Evolutionary conservation across 139 green algal species (phyloP).

Genomic region (Picochlorum sp.): DNA sequence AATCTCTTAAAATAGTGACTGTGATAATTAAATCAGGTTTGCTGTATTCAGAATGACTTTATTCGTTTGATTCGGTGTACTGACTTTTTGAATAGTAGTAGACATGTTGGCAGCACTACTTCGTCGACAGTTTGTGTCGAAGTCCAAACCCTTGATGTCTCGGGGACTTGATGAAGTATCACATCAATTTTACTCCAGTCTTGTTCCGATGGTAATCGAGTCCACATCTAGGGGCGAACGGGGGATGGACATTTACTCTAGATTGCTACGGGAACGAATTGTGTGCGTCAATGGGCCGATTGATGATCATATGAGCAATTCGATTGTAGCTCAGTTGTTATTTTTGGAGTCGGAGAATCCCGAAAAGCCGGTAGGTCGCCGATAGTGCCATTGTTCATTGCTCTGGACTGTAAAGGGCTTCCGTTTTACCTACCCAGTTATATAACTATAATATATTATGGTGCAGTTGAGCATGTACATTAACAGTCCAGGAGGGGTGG

Average conservation of each 20-base stretch:
- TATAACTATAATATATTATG: background rate
- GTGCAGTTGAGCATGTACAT: slow-evolving; percentile 94
- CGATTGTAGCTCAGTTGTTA: slow-evolving; percentile 84
- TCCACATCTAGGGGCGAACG: slow-evolving; percentile 41
- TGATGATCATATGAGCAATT: slow-evolving; percentile 64
- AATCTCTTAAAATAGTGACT: too few relatives aligned
- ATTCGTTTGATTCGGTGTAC: too few relatives aligned
- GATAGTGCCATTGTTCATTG: too few relatives aligned
- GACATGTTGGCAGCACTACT: too few relatives aligned
- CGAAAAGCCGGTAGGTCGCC: slow-evolving; percentile 62
- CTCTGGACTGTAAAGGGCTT: background rate
- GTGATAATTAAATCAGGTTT: too few relatives aligned
- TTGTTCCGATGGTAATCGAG: slow-evolving; percentile 63
- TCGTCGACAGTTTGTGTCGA: too few relatives aligned
- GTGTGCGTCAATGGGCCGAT: slow-evolving; percentile 72
- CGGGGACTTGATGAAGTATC: too few relatives aligned
- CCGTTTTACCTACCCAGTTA: background rate
- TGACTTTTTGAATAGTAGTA: too few relatives aligned
- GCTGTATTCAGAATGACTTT: too few relatives aligned
- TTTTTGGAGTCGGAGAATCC: slow-evolving; percentile 88
- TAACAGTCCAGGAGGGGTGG: slow-evolving; percentile 82
- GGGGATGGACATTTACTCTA: slow-evolving; percentile 88
- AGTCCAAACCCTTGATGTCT: too few relatives aligned
- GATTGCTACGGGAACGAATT: slow-evolving; percentile 85
- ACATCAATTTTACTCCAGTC: background rate